Evolutionary conservation across 345 rosid genomes (phyloP), one percentile per base, ranked within the genome.

Genomic region (Eucalyptus pauciflora): DNA sequence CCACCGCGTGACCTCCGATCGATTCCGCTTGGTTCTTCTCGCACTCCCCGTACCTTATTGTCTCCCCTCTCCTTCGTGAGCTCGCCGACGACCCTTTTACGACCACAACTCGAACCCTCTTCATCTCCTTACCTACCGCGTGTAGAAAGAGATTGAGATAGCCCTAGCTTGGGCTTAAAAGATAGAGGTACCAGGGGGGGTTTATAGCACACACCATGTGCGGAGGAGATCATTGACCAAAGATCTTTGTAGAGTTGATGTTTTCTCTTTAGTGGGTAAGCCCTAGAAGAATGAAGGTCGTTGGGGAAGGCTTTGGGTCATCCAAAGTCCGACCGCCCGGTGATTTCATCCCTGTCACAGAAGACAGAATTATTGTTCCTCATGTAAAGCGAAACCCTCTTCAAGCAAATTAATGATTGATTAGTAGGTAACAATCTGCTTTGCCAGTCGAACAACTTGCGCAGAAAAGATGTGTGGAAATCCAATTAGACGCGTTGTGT

Each of bases 1-100:
- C 90, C 46, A 89, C 88, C 17, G 90, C 90, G 31, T 89, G 86
- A 46, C 90, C 90, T 50, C 90, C 90, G n/a, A 64, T 67, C 31
- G 87, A 83, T 13, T 87, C 90, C 18, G 90, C 90, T 41, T 89
- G 90, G 67, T 89, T 89, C 87, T 54, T 89, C 85, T 46, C 81
- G 88, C 90, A 89, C 81, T 89, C 90, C 67, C 83, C 83, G 64
- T 89, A 89, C 64, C 80, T 62, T 86, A 86, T 86, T 13, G 56
- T 31, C 87, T 86, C 62, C 41, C 87, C 62, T 86, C 87, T 51
- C 87, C 85, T 76, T 20, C 85, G 43, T 13, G 85, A 76, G 85
- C 85, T 76, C 9, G 85, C 85, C 85, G 85, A 76, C 15, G 85
- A 76, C 48, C 85, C 85, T 41, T 76, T 76, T 22, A 41, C 85